These are phyloP conservation scores for Daphne laureola DNA, from an alignment of 441 rosid genomes.

Conservation along the genomic window DNA sequence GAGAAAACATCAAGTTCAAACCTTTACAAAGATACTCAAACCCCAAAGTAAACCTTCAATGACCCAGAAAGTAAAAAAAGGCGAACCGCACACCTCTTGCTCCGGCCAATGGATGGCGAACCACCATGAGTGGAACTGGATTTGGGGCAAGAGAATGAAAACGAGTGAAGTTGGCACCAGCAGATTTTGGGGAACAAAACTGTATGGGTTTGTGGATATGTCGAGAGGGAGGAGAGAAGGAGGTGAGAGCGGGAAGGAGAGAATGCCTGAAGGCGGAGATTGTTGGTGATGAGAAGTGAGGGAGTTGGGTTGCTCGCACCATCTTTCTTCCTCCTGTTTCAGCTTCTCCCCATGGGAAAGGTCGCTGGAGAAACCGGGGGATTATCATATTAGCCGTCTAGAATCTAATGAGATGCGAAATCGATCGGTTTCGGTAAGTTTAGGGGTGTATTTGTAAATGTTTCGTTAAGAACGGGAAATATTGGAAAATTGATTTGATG, in stretches of 20 bases:
- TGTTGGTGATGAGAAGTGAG: constrained; percentile 26
- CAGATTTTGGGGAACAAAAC: constrained; percentile 23
- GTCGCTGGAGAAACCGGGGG: no score
- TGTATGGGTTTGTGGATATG: constrained; percentile 26
- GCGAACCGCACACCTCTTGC: constrained; percentile 19
- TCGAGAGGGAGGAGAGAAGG: constrained; percentile 20
- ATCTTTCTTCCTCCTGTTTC: constrained; percentile 18
- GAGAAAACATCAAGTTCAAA: constrained; percentile 7
- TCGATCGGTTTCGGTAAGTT: no score
- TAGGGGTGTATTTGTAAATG: no score
- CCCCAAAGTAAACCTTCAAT: not conserved
- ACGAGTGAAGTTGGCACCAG: constrained; percentile 22
- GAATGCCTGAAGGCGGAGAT: constrained; percentile 32
- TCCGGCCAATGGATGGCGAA: constrained; percentile 20
- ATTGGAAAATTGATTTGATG: no score
- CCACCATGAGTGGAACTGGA: constrained; percentile 23
- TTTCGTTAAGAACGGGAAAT: no score
- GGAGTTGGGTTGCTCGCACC: constrained; percentile 38
- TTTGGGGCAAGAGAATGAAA: constrained; percentile 12
- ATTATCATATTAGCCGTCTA: no score
- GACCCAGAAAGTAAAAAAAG: not conserved
- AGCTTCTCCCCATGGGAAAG: not conserved
- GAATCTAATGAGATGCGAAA: no score
- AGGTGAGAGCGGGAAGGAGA: constrained; percentile 23
- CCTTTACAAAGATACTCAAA: constrained; percentile 6